A percentile compares a stretch with the other conserved stretches of the same genome.
Conservation (phyloP, 2,329 filamentous ascomycete species). For the Cadophora luteo-olivacea region DNA sequence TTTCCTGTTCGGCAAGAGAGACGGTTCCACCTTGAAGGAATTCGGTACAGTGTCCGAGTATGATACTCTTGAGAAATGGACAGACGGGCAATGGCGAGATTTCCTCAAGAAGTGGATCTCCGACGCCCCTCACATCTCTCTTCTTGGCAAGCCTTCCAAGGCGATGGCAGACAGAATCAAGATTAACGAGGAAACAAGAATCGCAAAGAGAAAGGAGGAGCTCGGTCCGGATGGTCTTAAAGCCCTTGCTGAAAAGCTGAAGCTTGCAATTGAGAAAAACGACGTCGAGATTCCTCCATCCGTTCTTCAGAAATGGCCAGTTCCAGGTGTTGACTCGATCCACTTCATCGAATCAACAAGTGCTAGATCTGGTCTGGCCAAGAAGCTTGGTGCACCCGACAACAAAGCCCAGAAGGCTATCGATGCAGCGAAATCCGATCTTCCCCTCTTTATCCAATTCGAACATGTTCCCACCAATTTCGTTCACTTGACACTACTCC, state of each 20-base stretch:
- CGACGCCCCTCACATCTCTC: conserved; percentile 84
- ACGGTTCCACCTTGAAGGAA: conserved; percentile 76
- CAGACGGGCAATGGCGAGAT: conserved; percentile 80
- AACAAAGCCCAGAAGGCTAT: conserved; percentile 79
- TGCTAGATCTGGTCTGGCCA: conserved; percentile 80
- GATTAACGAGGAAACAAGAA: conserved; percentile 76
- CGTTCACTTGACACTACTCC: conserved; percentile 80
- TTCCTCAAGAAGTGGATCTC: conserved; percentile 86
- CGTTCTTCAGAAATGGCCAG: conserved; percentile 80
- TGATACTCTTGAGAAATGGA: conserved; percentile 79
- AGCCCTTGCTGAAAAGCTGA: conserved; percentile 75
- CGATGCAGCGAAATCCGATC: conserved; percentile 66
- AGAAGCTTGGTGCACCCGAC: conserved; percentile 68
- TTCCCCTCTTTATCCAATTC: conserved; percentile 94
- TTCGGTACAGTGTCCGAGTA: conserved; percentile 64
- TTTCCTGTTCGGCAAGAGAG: conserved; percentile 85
- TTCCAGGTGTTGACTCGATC: conserved; percentile 88
- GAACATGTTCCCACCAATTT: conserved; percentile 95
- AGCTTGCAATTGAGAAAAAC: conserved; percentile 86
- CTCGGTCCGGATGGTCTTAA: conserved; percentile 85
- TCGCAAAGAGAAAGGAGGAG: conserved; percentile 78
- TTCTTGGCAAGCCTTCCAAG: conserved; percentile 85
- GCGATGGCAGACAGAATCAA: conserved; percentile 83
- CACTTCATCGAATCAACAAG: conserved; percentile 92
- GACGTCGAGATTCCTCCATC: conserved; percentile 83